Percentiles rank a stretch among this genome's conserved stretches.
phyloP scores from a whole-genome alignment of 73 alveolate species.

The Symbiodinium pilosum region DNA sequence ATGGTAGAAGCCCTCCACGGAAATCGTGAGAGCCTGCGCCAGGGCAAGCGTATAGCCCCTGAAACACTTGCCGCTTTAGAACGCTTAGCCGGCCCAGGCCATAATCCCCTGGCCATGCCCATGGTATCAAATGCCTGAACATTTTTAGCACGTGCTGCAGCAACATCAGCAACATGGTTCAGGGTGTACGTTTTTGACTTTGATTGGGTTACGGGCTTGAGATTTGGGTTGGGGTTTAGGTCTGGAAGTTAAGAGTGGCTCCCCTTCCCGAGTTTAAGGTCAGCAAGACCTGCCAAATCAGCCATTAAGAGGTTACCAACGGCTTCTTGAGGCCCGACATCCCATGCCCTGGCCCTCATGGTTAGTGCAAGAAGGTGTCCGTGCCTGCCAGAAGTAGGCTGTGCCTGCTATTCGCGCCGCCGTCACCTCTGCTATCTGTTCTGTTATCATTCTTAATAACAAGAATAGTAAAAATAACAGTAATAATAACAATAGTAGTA shows the following conservation, averaged over 20 bases:
- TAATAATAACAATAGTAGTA: too few relatives aligned
- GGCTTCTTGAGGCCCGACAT: background rate
- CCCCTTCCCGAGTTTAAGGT: background rate
- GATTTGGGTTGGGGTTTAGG: background rate
- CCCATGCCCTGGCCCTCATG: background rate
- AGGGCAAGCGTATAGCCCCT: too few relatives aligned
- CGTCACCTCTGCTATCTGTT: conserved; percentile 13
- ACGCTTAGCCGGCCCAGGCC: too few relatives aligned
- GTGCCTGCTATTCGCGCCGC: conserved; percentile 74
- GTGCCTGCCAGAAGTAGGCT: conserved; percentile 78
- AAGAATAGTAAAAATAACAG: too few relatives aligned
- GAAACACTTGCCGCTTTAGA: too few relatives aligned
- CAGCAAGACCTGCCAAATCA: background rate
- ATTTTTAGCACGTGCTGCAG: too few relatives aligned
- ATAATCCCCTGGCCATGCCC: too few relatives aligned
- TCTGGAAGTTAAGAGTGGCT: background rate
- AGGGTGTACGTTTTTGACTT: too few relatives aligned
- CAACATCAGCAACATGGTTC: too few relatives aligned
- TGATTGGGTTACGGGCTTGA: too few relatives aligned
- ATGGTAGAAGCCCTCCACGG: conserved; percentile 93
- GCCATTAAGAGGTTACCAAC: background rate
- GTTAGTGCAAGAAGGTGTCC: background rate
- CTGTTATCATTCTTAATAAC: background rate
- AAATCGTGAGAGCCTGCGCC: conserved; percentile 62
- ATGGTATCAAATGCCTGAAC: too few relatives aligned